Evolutionary conservation across 139 green algal species (phyloP).

Genomic region (Auxenochlorella pyrenoidosa): DNA sequence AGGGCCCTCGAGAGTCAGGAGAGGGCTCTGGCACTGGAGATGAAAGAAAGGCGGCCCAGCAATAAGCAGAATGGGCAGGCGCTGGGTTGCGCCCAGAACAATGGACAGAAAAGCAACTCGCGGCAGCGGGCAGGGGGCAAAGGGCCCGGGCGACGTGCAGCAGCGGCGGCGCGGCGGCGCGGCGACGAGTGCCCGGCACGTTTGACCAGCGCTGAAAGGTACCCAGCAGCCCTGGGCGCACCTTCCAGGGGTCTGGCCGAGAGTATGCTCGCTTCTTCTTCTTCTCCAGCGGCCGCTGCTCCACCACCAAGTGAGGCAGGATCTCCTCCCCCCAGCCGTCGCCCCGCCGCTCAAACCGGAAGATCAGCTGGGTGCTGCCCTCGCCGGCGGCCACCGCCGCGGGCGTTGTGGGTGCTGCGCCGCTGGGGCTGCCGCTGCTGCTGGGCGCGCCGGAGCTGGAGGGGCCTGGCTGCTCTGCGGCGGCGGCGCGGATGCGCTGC

Average conservation of each 20-base stretch:
- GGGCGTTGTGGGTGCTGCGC: background rate
- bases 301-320: constrained; percentile 57
- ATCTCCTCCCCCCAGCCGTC: constrained; percentile 73
- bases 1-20: no score
- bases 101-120: no score
- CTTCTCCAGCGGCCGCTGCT: constrained; percentile 47
- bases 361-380: constrained; percentile 60
- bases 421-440: background rate
- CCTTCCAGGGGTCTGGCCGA: constrained; percentile 27
- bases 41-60: no score
- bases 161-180: no score
- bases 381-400: background rate
- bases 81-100: no score
- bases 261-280: constrained; percentile 25
- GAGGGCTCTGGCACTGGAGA: no score
- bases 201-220: background rate
- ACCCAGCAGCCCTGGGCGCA: background rate
- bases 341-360: constrained; percentile 60
- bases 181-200: no score
- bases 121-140: no score
- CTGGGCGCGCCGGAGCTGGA: background rate
- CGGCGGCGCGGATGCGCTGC: background rate
- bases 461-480: background rate
- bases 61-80: no score
- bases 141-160: no score